Evolutionary conservation across 345 rosid species (phyloP), one percentile per base, ranked within the genome.

Genomic region (Citrus hindsii): DNA sequence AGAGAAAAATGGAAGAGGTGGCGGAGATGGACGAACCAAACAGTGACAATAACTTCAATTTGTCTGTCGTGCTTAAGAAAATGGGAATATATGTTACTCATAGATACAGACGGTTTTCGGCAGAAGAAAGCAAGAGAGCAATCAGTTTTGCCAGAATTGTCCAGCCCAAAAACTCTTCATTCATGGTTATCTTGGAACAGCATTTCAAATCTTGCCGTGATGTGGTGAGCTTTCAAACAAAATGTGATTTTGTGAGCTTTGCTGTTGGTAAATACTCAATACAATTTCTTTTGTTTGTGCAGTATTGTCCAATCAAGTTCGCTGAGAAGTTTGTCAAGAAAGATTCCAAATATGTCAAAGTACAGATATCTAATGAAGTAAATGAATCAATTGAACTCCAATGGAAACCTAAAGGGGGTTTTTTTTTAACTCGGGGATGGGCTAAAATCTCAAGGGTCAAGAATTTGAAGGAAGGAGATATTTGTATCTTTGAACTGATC

Each of bases 161-260:
- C 60, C 79, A 79, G 81, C 88, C 89, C 9, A 67, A 33, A 37
- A 80, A 75, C 69, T 86, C 89, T 38, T 79, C 80, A 18, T 87
- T 84, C 85, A 75, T 83, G 82, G 77, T 81, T 16, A 75, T 82
- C 46, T 46, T 87, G 71, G 60, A 79, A 7, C 75, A 85, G 65
- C 2, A 10, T 32, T 9, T 0, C n/a, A n/a, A 0, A 5, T 0
- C 3, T 7, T 5, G 0, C 8, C 13, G 1, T 16, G n/a, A 13
- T 16, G 7, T 74, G 27, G 68, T 74, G 8, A 74, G 77, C 9
- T 74, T 24, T 51, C 9, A 6, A 18, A 59, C 24, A 35, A 9
- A 72, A 80, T 56, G 13, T 35, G 7, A 13, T 38, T n/a, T 1
- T 76, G 73, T 59, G 4, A 56, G 6, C 12, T 72, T 28, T 7